Evolutionary conservation across 805 yeast species (phyloP).

Genomic region (Metschnikowia borealis): DNA sequence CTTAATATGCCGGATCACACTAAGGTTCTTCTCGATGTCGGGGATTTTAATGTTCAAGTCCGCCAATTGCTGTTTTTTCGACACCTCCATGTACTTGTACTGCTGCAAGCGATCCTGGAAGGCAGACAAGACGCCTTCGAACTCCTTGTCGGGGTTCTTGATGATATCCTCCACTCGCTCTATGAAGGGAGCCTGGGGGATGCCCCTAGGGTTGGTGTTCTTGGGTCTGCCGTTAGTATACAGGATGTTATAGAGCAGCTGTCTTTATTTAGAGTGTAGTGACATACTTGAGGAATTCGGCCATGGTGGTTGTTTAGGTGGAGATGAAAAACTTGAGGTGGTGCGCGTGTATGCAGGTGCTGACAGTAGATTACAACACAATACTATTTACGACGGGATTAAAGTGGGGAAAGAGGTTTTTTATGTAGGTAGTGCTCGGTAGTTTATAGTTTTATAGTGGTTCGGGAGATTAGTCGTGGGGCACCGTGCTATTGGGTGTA

Average conservation of each 20-base stretch:
- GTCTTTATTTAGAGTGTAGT: too few relatives aligned
- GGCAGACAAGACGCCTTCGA: slow-evolving; percentile 61
- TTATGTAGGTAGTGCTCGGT: fast-evolving
- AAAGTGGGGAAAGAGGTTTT: too few relatives aligned
- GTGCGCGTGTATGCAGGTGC: not conserved
- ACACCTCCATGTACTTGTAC: slow-evolving; percentile 80
- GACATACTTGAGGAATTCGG: slow-evolving; percentile 31
- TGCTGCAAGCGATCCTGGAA: slow-evolving; percentile 88
- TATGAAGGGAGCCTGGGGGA: slow-evolving; percentile 93
- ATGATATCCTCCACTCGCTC: slow-evolving; percentile 75
- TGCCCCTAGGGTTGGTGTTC: slow-evolving; percentile 83
- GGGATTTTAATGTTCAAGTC: slow-evolving; percentile 73
- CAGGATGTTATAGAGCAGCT: too few relatives aligned
- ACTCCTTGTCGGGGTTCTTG: slow-evolving; percentile 59
- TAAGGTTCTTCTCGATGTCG: slow-evolving; percentile 84
- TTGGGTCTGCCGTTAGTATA: slow-evolving; percentile 40
- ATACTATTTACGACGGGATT: too few relatives aligned
- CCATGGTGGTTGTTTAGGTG: slow-evolving; percentile 16
- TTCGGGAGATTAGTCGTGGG: too few relatives aligned
- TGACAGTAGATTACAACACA: too few relatives aligned
- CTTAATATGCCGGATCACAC: slow-evolving; percentile 60
- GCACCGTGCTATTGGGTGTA: too few relatives aligned
- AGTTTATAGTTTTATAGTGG: fast-evolving
- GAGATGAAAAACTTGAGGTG: slow-evolving; percentile 2
- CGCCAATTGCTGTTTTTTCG: slow-evolving; percentile 45